These are phyloP conservation scores for Spencermartinsiella ligniputridi DNA, from an alignment of 1,139 yeast genomes.

Conservation along the genomic window DNA sequence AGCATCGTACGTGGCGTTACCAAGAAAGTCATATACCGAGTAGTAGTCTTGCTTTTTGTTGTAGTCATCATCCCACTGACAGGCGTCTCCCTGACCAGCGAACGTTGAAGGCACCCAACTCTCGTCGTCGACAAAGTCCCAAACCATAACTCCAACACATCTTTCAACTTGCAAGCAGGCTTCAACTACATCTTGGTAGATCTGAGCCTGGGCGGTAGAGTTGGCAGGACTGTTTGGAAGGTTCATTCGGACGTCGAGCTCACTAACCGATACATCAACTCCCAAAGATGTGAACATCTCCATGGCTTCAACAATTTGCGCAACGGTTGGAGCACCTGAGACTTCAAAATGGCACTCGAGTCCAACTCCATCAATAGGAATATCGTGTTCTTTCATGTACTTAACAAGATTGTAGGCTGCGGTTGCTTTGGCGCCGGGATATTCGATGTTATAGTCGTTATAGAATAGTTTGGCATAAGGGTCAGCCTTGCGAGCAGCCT, in stretches of 20 bases:
- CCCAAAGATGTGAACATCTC: conserved; percentile 65
- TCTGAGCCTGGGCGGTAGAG: conserved; percentile 6
- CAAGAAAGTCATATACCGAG: not conserved
- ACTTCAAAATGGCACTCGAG: conserved; percentile 11
- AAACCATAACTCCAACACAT: conserved; percentile 11
- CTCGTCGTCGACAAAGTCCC: conserved; percentile 12
- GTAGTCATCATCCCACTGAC: conserved; percentile 7
- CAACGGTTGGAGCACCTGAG: conserved; percentile 9
- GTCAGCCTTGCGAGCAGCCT: conserved; percentile 13
- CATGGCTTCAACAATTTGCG: conserved; percentile 26
- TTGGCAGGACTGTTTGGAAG: conserved; percentile 3
- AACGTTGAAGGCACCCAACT: conserved; percentile 12
- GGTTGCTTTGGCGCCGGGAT: conserved; percentile 11
- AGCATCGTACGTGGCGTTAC: not conserved
- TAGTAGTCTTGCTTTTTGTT: not conserved
- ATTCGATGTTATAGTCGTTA: conserved; percentile 13
- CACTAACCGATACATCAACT: conserved; percentile 70
- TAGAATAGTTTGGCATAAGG: conserved; percentile 13
- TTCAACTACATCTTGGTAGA: conserved; percentile 4
- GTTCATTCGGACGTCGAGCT: conserved; percentile 58
- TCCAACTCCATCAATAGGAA: conserved; percentile 14
- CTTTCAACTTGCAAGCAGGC: conserved; percentile 8
- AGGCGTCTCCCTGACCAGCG: conserved; percentile 11
- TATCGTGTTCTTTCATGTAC: conserved; percentile 5
- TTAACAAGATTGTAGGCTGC: conserved; percentile 10